Percentiles rank a stretch among this genome's conserved stretches.
These are phyloP conservation scores for Aspergillus quadrilineatus DNA, from an alignment of 2,329 filamentous ascomycete species.

Conservation along the genomic window DNA sequence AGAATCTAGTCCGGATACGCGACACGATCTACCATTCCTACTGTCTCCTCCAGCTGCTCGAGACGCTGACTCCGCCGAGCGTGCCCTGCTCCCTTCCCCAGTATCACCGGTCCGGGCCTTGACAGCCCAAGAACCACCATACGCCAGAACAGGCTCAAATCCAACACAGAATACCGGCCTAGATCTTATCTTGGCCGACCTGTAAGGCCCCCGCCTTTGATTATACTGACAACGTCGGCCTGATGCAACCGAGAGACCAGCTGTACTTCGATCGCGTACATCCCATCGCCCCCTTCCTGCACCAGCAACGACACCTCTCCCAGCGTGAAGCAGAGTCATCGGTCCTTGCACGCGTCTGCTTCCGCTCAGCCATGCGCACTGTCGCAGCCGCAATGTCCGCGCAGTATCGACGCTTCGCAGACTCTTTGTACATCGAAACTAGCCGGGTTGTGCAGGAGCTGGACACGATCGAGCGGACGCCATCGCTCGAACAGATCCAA, in stretches of 20 bases:
- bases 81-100: not conserved
- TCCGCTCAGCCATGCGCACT: conserved; percentile 14
- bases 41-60: not conserved
- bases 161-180: not conserved
- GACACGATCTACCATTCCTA: not conserved
- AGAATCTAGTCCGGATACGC: not conserved
- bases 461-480: not conserved
- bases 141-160: not conserved
- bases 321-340: not conserved
- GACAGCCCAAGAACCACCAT: not conserved
- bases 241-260: conserved; percentile 11
- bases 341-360: not conserved
- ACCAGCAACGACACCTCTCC: conserved; percentile 6
- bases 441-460: not conserved
- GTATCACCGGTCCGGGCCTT: not conserved
- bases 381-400: conserved; percentile 10
- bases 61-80: not conserved
- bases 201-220: not conserved
- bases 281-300: conserved; percentile 8
- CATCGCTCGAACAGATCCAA: conserved; percentile 3
- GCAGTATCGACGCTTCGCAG: not conserved
- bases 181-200: not conserved
- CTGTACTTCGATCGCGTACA: conserved; percentile 19
- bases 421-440: not conserved
- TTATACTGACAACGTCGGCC: not conserved